A percentile compares a stretch with the other conserved stretches of the same genome.
Evolutionary conservation across 2,329 filamentous ascomycete genomes (phyloP).

Genomic region (Stagonosporopsis cucurbitacearum): DNA sequence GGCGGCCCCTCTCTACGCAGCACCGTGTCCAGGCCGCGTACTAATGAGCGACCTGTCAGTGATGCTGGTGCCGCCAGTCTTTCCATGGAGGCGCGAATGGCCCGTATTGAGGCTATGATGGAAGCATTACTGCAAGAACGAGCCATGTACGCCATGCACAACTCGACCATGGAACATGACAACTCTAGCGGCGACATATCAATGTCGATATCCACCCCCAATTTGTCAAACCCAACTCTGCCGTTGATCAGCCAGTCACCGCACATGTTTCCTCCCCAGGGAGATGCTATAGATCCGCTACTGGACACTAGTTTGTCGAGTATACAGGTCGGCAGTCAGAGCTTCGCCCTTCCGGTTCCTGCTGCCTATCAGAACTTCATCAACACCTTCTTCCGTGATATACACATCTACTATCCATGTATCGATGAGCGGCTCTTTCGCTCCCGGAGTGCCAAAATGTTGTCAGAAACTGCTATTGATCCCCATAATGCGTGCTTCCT

Average conservation of each 20-base stretch:
- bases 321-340: slow-evolving; percentile 23
- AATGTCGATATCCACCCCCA: slow-evolving; percentile 30
- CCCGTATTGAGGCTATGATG: slow-evolving; percentile 46
- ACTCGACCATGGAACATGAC: slow-evolving; percentile 39
- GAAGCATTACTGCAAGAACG: slow-evolving; percentile 43
- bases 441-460: slow-evolving; percentile 28
- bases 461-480: slow-evolving; percentile 27
- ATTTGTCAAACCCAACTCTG: slow-evolving; percentile 34
- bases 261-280: neutral
- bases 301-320: neutral
- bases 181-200: slow-evolving; percentile 25
- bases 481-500: slow-evolving; percentile 33
- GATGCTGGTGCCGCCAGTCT: slow-evolving; percentile 35
- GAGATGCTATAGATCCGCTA: slow-evolving; percentile 4
- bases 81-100: slow-evolving; percentile 46
- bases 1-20: slow-evolving; percentile 25
- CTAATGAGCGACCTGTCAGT: slow-evolving; percentile 33
- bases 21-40: slow-evolving; percentile 29
- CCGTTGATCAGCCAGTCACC: slow-evolving; percentile 25
- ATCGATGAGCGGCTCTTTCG: slow-evolving; percentile 41
- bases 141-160: slow-evolving; percentile 29
- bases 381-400: slow-evolving; percentile 36
- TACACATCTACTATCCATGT: slow-evolving; percentile 38
- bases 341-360: slow-evolving; percentile 30
- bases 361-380: slow-evolving; percentile 34